A percentile compares a stretch with the other conserved stretches of the same genome.
phyloP scores from a whole-genome alignment of 495 filamentous ascomycete genomes.

The Aspergillus coremiiformis region DNA sequence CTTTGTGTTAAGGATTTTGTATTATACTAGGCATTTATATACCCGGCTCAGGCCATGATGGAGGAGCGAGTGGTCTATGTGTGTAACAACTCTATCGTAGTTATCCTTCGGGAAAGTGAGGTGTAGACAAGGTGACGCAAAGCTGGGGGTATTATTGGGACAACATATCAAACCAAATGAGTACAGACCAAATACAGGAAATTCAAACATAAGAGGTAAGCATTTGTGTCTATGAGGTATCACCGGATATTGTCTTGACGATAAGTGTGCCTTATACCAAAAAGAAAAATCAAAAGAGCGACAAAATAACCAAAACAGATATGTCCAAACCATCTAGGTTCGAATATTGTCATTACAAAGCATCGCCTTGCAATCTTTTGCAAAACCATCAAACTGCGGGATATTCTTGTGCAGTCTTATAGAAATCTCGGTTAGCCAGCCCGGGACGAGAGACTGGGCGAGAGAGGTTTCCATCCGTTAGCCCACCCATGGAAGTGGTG shows the following conservation, averaged over 20 bases:
- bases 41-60: background rate
- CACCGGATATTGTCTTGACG: background rate
- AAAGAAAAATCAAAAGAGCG: background rate
- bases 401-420: background rate
- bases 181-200: background rate
- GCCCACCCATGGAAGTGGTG: background rate
- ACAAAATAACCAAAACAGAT: background rate
- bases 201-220: background rate
- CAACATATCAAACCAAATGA: background rate
- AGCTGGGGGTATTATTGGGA: background rate
- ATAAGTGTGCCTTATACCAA: background rate
- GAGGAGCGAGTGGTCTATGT: background rate
- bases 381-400: background rate
- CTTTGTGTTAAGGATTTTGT: constrained; percentile 4
- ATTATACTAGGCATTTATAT: constrained; percentile 2
- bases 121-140: background rate
- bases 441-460: constrained; percentile 16
- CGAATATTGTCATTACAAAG: background rate
- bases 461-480: constrained; percentile 3
- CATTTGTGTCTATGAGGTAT: constrained; percentile 2
- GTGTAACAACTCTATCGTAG: background rate
- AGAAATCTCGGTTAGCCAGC: constrained; percentile 23
- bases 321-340: background rate
- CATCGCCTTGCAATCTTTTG: background rate
- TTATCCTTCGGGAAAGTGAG: background rate